Evolutionary conservation across 2,329 filamentous ascomycete genomes (phyloP).

Genomic region (Fusarium kyushuense): DNA sequence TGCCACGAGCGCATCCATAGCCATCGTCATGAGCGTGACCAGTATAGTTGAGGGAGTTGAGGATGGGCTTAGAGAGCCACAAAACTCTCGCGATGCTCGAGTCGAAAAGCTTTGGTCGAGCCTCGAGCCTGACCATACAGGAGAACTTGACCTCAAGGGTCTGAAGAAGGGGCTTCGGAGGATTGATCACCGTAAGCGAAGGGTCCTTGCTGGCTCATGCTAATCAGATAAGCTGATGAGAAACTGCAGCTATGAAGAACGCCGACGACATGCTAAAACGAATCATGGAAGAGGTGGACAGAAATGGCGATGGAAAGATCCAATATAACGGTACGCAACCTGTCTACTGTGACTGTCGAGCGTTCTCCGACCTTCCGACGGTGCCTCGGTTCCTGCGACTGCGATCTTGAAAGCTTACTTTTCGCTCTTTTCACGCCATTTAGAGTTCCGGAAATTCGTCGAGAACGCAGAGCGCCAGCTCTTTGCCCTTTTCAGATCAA

Average conservation of each 20-base stretch:
- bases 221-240: constrained; percentile 42
- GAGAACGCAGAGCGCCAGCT: constrained; percentile 88
- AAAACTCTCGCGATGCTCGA: constrained; percentile 82
- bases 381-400: constrained; percentile 28
- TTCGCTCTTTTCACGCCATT: constrained; percentile 15
- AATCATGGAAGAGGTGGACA: constrained; percentile 86
- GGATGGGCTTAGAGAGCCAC: constrained; percentile 80
- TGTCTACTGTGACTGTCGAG: constrained; percentile 25
- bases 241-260: constrained; percentile 78
- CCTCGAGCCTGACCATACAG: constrained; percentile 80
- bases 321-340: constrained; percentile 81
- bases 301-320: constrained; percentile 88
- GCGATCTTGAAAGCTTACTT: constrained; percentile 39
- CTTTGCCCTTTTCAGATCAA: constrained; percentile 82
- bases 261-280: constrained; percentile 86
- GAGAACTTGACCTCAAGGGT: constrained; percentile 85
- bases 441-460: constrained; percentile 92
- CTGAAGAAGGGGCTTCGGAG: constrained; percentile 86
- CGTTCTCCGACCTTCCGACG: constrained; percentile 25
- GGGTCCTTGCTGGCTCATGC: constrained; percentile 16
- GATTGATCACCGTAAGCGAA: constrained; percentile 86
- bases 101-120: constrained; percentile 86
- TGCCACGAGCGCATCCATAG: constrained; percentile 47
- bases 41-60: constrained; percentile 64
- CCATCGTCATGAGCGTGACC: constrained; percentile 54